Evolutionary conservation across 352 stramenopile genomes (phyloP).

Genomic region (Achlya hypogyna): DNA sequence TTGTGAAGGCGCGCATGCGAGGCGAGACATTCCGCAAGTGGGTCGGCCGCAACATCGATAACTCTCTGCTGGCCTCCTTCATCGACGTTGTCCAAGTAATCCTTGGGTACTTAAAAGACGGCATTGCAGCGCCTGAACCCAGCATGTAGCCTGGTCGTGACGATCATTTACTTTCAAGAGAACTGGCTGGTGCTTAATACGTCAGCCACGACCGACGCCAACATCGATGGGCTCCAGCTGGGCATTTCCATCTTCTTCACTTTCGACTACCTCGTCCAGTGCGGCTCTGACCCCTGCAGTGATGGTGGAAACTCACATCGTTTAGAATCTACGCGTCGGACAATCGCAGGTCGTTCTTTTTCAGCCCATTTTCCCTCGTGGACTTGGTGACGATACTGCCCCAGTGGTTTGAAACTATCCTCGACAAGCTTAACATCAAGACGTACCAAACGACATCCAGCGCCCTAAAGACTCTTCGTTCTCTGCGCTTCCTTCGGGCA

Average conservation of each 20-base stretch:
- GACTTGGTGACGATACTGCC: slow-evolving; percentile 44
- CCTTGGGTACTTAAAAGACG: background rate
- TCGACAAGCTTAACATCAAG: slow-evolving; percentile 28
- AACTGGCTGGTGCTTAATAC: slow-evolving; percentile 15
- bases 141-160: slow-evolving; percentile 17
- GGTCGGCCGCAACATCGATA: slow-evolving; percentile 16
- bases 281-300: background rate
- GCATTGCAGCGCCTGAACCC: background rate
- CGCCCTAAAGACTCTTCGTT: slow-evolving; percentile 54
- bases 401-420: slow-evolving; percentile 29
- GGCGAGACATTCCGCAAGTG: slow-evolving; percentile 20
- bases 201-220: background rate
- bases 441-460: slow-evolving; percentile 32
- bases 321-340: slow-evolving; percentile 49
- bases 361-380: slow-evolving; percentile 52
- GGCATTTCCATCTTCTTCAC: slow-evolving; percentile 13
- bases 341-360: slow-evolving; percentile 45
- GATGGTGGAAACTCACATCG: background rate
- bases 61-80: background rate
- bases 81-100: slow-evolving; percentile 17
- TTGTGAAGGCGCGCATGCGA: slow-evolving; percentile 12
- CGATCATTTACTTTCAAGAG: slow-evolving; percentile 21
- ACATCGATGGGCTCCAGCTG: background rate
- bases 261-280: slow-evolving; percentile 9
- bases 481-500: slow-evolving; percentile 45